A percentile compares a stretch with the other conserved stretches of the same genome.
Conservation (phyloP, 1,139 yeast genomes). For the Insectozyma bohioensis region DNA sequence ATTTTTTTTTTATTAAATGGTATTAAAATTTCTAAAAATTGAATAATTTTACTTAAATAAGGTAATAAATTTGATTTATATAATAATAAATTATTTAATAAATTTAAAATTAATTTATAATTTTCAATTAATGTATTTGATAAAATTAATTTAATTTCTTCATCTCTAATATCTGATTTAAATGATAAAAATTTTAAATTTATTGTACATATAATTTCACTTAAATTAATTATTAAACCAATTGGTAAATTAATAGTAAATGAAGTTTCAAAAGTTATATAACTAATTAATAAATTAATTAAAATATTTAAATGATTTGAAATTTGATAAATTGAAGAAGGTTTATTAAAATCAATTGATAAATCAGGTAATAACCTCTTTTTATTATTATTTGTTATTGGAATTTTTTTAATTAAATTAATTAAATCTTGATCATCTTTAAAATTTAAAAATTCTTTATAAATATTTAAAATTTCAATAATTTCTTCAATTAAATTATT, state of each 20-base stretch:
- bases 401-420: conserved; percentile 33
- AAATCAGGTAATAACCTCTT: conserved; percentile 27
- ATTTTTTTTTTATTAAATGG: conserved; percentile 47
- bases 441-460: conserved; percentile 57
- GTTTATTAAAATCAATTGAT: conserved; percentile 56
- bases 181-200: conserved; percentile 55
- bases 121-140: conserved; percentile 39
- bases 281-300: conserved; percentile 43
- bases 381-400: conserved; percentile 17
- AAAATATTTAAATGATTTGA: conserved; percentile 50
- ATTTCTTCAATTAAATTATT: conserved; percentile 43
- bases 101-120: conserved; percentile 43
- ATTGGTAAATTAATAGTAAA: conserved; percentile 55
- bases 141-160: conserved; percentile 40
- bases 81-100: conserved; percentile 40
- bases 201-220: conserved; percentile 53
- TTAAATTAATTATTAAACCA: conserved; percentile 49
- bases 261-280: conserved; percentile 46
- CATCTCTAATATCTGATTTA: conserved; percentile 59
- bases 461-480: conserved; percentile 51
- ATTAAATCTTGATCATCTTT: conserved; percentile 51
- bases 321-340: conserved; percentile 49
- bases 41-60: conserved; percentile 46
- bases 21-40: conserved; percentile 53
- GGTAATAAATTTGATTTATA: conserved; percentile 51